Evolutionary conservation across 2,329 filamentous ascomycete genomes (phyloP).

Genomic region (Lizonia empirigonia): DNA sequence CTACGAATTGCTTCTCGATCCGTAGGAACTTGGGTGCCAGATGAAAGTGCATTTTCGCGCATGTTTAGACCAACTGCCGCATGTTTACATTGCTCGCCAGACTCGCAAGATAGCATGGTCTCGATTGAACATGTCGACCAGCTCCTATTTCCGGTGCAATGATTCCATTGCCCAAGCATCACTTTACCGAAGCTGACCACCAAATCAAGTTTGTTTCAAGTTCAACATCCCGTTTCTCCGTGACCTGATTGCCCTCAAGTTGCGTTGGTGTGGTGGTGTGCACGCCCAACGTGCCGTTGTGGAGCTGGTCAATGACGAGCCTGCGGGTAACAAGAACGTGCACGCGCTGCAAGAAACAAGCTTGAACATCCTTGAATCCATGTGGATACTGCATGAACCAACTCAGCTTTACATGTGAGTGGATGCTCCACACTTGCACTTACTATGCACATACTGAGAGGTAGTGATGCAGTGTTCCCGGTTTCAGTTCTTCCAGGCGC

Average conservation of each 20-base stretch:
- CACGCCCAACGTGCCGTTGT: background rate
- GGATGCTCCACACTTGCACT: background rate
- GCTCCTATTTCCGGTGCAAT: background rate
- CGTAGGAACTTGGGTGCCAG: background rate
- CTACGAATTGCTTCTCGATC: background rate
- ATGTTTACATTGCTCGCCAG: background rate
- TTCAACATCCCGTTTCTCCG: background rate
- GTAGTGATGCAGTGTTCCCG: background rate
- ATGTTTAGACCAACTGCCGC: background rate
- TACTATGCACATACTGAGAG: background rate
- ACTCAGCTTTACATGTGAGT: background rate
- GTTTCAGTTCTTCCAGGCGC: background rate
- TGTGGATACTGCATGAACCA: background rate
- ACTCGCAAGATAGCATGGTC: background rate
- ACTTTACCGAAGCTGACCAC: background rate
- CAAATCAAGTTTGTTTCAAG: background rate
- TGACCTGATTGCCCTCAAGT: background rate
- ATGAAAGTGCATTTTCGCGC: background rate
- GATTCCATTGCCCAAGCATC: background rate
- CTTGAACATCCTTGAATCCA: background rate
- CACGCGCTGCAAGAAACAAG: background rate
- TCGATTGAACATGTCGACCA: background rate
- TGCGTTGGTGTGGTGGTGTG: background rate
- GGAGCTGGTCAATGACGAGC: slow-evolving; percentile 1
- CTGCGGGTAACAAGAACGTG: background rate